Conservation (phyloP, 306 rosid species). For the Casuarina glauca region DNA sequence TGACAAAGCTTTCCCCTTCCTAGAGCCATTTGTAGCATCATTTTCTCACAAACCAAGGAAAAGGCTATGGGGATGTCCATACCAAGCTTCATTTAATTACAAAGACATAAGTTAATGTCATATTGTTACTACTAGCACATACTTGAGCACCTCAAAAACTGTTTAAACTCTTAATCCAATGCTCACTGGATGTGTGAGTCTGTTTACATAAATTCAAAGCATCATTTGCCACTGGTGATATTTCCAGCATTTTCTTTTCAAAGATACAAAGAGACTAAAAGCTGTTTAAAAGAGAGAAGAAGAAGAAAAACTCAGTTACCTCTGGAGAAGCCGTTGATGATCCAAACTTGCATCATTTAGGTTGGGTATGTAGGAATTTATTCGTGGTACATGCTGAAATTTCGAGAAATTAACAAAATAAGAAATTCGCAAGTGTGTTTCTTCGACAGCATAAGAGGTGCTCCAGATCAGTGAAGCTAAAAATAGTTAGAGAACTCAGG, state of each 20-base stretch:
- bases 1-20: background rate
- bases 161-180: background rate
- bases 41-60: background rate
- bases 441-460: background rate
- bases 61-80: background rate
- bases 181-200: background rate
- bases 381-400: slow-evolving; percentile 81
- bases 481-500: background rate
- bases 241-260: background rate
- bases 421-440: slow-evolving; percentile 10
- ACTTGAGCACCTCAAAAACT: background rate
- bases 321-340: slow-evolving; percentile 79
- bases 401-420: slow-evolving; percentile 27
- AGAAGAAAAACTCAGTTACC: slow-evolving; percentile 35
- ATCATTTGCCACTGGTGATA: background rate
- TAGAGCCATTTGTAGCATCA: background rate
- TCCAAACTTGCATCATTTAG: slow-evolving; percentile 75
- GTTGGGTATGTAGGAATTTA: slow-evolving; percentile 75
- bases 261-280: background rate
- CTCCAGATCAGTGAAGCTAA: slow-evolving; percentile 8
- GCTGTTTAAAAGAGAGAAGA: background rate
- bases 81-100: background rate
- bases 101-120: background rate
- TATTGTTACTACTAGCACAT: background rate
- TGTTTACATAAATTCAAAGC: background rate